Evolutionary conservation across 2,329 filamentous ascomycete species (phyloP).

Genomic region (Epichloe festucae): DNA sequence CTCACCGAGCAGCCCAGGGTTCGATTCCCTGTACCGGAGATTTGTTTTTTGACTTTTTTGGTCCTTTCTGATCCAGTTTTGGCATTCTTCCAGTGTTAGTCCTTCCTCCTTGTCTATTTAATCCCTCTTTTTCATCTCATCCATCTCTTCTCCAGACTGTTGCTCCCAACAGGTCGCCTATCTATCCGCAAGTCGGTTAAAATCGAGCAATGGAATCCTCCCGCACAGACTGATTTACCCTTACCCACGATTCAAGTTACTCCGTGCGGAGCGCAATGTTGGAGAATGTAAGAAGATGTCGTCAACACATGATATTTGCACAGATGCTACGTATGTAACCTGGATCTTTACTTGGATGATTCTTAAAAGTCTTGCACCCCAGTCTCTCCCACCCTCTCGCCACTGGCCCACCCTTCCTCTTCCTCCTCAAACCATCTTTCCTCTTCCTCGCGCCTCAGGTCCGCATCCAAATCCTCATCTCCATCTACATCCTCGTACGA

Average conservation of each 20-base stretch:
- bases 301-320: background rate
- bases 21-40: slow-evolving; percentile 23
- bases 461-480: slow-evolving; percentile 57
- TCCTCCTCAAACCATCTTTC: slow-evolving; percentile 74
- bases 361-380: slow-evolving; percentile 58
- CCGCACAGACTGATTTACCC: background rate
- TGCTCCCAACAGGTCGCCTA: too few relatives aligned
- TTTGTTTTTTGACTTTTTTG: background rate
- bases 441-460: slow-evolving; percentile 46
- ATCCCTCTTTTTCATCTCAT: slow-evolving; percentile 6
- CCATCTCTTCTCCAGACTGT: too few relatives aligned
- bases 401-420: slow-evolving; percentile 50
- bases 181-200: too few relatives aligned
- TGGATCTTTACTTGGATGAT: background rate
- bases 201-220: background rate
- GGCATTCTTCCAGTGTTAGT: background rate
- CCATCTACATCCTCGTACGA: slow-evolving; percentile 53
- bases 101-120: background rate
- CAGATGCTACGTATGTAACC: background rate
- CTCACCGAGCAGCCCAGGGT: slow-evolving; percentile 24
- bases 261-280: background rate
- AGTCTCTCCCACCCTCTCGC: slow-evolving; percentile 46
- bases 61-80: background rate
- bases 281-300: background rate
- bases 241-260: background rate